Percentiles rank a stretch among this genome's conserved stretches.
Conservation (phyloP, 1,139 yeast species). For the Pichia sp. region DNA sequence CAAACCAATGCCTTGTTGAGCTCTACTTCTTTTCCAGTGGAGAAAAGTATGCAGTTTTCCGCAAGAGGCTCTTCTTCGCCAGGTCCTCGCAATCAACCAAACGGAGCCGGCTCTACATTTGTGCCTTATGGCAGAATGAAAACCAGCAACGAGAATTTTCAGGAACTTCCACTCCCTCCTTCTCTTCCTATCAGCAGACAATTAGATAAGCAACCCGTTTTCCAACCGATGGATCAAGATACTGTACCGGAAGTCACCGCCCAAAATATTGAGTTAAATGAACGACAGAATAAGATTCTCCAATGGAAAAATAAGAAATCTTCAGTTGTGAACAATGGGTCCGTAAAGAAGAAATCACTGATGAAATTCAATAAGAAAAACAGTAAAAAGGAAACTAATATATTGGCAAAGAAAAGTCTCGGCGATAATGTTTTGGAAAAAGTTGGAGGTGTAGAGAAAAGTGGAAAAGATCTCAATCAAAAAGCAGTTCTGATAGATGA, state of each 20-base stretch:
- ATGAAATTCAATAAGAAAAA: conserved; percentile 23
- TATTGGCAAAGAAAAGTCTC: neutral
- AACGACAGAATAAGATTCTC: conserved; percentile 5
- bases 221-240: neutral
- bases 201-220: too few relatives aligned
- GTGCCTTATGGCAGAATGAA: too few relatives aligned
- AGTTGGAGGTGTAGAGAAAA: conserved; percentile 10
- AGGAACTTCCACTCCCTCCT: too few relatives aligned
- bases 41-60: neutral
- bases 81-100: too few relatives aligned
- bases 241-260: neutral
- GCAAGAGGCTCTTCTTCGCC: too few relatives aligned
- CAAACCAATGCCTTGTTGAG: neutral
- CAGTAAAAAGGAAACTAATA: neutral
- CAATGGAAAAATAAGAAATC: conserved; percentile 3
- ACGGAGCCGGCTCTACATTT: too few relatives aligned
- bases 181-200: too few relatives aligned
- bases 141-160: too few relatives aligned
- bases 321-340: conserved; percentile 3
- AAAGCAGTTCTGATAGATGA: too few relatives aligned
- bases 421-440: neutral
- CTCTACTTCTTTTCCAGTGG: neutral
- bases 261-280: neutral
- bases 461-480: neutral
- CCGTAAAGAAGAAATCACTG: conserved; percentile 22